Evolutionary conservation across 2,329 filamentous ascomycete genomes (phyloP).

Genomic region (Botrytis medusae): DNA sequence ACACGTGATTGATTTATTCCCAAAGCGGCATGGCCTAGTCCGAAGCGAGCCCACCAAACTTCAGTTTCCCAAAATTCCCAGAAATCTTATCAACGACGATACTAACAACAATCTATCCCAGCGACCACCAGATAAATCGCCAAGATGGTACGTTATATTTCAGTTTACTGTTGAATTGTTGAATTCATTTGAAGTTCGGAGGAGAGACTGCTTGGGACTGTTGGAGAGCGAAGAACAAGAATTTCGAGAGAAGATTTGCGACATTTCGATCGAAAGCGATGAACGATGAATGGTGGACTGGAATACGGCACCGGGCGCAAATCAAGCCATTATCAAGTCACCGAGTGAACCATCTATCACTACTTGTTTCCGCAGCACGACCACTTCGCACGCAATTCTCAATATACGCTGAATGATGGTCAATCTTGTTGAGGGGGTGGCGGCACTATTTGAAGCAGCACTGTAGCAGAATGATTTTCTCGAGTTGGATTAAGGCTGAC

Average conservation of each 20-base stretch:
- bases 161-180: constrained; percentile 2
- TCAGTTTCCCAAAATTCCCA: constrained; percentile 18
- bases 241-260: constrained; percentile 16
- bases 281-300: neutral
- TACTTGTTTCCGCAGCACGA: neutral
- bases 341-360: neutral
- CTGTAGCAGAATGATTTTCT: neutral
- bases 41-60: constrained; percentile 24
- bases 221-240: neutral
- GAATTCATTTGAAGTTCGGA: neutral
- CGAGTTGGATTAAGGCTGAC: constrained; percentile 15
- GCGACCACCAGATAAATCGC: constrained; percentile 32
- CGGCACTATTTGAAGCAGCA: neutral
- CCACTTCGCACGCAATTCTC: neutral
- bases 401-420: neutral
- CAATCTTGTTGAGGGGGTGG: neutral
- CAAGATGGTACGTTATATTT: constrained; percentile 33
- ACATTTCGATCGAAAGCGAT: neutral
- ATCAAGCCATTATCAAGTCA: neutral
- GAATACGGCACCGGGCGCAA: neutral
- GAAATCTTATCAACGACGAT: constrained; percentile 26
- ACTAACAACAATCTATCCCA: constrained; percentile 26
- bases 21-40: constrained; percentile 20
- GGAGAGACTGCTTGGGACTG: neutral
- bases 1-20: neutral